Evolutionary conservation across 2,329 filamentous ascomycete species (phyloP).

Genomic region (Colletotrichum karsti): DNA sequence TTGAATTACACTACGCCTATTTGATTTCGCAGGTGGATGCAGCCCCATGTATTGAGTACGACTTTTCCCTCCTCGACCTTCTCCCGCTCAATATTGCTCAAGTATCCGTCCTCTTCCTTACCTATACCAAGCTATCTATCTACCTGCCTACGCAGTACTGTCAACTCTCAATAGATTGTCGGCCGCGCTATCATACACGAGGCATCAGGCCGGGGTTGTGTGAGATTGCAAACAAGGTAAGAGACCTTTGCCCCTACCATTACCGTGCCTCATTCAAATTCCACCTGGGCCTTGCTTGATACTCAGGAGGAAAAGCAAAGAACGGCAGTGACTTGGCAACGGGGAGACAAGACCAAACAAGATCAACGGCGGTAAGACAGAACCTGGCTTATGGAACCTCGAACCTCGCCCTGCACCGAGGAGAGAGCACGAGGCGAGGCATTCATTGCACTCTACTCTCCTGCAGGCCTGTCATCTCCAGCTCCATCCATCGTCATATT

Average conservation of each 20-base stretch:
- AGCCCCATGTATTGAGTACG: not conserved
- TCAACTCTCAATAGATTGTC: not conserved
- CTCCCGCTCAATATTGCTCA: not conserved
- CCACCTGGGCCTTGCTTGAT: not conserved
- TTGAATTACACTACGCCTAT: constrained; percentile 9
- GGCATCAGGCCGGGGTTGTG: not conserved
- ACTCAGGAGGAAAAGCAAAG: not conserved
- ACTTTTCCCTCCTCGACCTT: not conserved
- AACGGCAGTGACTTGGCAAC: not conserved
- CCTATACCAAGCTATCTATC: not conserved
- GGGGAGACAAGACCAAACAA: not conserved
- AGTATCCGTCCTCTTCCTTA: not conserved
- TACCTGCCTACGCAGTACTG: not conserved
- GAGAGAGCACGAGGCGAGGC: not conserved
- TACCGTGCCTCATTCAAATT: not conserved
- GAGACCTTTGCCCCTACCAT: not conserved
- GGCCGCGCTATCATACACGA: not conserved
- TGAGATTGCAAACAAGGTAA: constrained; percentile 1
- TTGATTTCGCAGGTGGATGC: not conserved
- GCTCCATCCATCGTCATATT: constrained; percentile 3
- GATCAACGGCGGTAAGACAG: not conserved
- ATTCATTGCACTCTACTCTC: not conserved
- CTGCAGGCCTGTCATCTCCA: not conserved
- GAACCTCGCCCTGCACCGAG: not conserved
- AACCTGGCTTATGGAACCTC: not conserved